Conservation (phyloP, 306 rosid species). For the Sphenostylis stenocarpa region DNA sequence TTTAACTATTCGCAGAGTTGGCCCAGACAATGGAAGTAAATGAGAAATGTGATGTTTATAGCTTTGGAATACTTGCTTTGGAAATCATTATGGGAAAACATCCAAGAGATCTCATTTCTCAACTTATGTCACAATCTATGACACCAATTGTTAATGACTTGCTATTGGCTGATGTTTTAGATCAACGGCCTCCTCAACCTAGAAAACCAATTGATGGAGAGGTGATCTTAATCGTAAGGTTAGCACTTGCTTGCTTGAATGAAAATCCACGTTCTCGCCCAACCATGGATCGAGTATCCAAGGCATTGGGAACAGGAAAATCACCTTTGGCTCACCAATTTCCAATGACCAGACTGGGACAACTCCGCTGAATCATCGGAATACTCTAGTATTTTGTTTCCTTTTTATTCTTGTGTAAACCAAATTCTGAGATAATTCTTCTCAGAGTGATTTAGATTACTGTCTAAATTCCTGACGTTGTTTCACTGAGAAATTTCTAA, state of each 20-base stretch:
- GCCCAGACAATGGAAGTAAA: slow-evolving; percentile 19
- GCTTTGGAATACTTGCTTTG: slow-evolving; percentile 37
- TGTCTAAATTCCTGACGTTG: not conserved
- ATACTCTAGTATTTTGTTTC: not conserved
- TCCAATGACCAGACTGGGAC: slow-evolving; percentile 16
- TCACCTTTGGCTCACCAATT: not conserved
- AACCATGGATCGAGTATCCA: slow-evolving; percentile 32
- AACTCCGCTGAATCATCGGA: slow-evolving; percentile 16
- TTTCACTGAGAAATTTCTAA: not conserved
- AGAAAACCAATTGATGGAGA: not conserved
- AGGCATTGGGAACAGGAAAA: slow-evolving; percentile 16
- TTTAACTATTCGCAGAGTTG: slow-evolving; percentile 1
- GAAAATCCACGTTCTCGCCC: slow-evolving; percentile 22
- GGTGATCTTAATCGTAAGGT: slow-evolving; percentile 21
- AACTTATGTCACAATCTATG: not conserved
- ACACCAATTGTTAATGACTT: not conserved
- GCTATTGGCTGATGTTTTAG: slow-evolving; percentile 20
- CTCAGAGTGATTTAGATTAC: not conserved
- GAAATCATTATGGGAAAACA: slow-evolving; percentile 40
- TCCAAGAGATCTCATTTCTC: slow-evolving; percentile 35
- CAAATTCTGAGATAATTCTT: too few relatives aligned
- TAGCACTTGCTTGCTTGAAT: slow-evolving; percentile 29
- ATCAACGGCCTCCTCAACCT: slow-evolving; percentile 25
- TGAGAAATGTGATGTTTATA: slow-evolving; percentile 27
- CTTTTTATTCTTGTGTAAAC: not conserved